Percentiles rank a stretch among this genome's conserved stretches.
phyloP scores from a whole-genome alignment of 2,329 filamentous ascomycete species.

The Fusarium sp. region DNA sequence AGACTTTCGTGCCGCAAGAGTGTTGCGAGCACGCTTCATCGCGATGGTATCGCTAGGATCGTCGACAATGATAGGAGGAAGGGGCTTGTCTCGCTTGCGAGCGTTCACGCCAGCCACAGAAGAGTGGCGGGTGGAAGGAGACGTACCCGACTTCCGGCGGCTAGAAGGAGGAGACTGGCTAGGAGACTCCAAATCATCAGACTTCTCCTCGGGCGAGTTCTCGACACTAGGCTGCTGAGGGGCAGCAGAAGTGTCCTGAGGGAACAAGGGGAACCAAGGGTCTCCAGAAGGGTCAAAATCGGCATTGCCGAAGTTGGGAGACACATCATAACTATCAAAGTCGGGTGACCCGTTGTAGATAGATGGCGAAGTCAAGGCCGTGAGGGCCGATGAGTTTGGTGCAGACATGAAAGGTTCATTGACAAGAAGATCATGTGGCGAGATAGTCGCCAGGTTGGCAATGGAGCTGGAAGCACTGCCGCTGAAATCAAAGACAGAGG shows the following conservation, averaged over 20 bases:
- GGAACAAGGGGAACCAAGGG: constrained; percentile 82
- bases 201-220: constrained; percentile 60
- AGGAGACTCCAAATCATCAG: constrained; percentile 65
- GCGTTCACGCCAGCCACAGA: constrained; percentile 78
- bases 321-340: constrained; percentile 82
- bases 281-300: constrained; percentile 69
- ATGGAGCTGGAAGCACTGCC: constrained; percentile 64
- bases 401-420: constrained; percentile 80
- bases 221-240: constrained; percentile 52
- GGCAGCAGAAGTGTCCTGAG: constrained; percentile 59
- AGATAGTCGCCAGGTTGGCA: constrained; percentile 79
- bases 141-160: constrained; percentile 63
- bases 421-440: constrained; percentile 84
- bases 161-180: constrained; percentile 57
- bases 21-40: constrained; percentile 94
- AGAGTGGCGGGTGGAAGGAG: constrained; percentile 73
- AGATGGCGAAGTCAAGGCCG: constrained; percentile 88
- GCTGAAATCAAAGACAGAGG: constrained; percentile 66
- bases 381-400: constrained; percentile 86
- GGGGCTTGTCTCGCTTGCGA: constrained; percentile 84
- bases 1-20: constrained; percentile 92
- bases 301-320: constrained; percentile 78
- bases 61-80: constrained; percentile 82
- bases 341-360: constrained; percentile 83
- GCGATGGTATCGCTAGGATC: constrained; percentile 83